Conservation (phyloP, 768 basidiomycete species). For the Auricularia heimuer region DNA sequence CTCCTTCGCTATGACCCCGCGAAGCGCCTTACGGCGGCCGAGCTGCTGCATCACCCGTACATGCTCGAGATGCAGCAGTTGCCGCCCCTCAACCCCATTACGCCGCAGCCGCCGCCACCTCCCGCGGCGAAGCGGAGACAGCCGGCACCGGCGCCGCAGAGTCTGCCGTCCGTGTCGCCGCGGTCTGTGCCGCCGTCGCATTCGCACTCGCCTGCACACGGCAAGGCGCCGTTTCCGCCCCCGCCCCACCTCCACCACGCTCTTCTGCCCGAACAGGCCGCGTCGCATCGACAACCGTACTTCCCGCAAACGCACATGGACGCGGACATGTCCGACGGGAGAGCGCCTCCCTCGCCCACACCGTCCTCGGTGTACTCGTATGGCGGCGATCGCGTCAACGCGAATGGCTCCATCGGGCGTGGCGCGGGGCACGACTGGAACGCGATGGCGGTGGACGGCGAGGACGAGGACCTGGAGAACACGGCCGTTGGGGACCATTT, state of each 20-base stretch:
- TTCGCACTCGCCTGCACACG: constrained; percentile 32
- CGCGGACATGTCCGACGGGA: background rate
- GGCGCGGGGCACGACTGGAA: background rate
- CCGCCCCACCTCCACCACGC: constrained; percentile 24
- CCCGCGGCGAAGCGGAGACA: constrained; percentile 17
- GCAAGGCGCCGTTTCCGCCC: constrained; percentile 28
- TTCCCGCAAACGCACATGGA: background rate
- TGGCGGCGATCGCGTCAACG: constrained; percentile 8
- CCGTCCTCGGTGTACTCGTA: constrained; percentile 7
- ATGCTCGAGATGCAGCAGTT: constrained; percentile 53
- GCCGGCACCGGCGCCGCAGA: constrained; percentile 10
- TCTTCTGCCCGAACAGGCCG: constrained; percentile 36
- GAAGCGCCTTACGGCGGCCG: constrained; percentile 70
- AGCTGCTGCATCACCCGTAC: constrained; percentile 86
- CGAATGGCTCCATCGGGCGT: background rate
- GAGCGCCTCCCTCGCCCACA: constrained; percentile 8
- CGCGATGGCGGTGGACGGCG: constrained; percentile 3
- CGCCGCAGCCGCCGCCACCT: constrained; percentile 53
- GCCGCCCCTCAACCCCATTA: constrained; percentile 7
- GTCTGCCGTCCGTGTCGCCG: constrained; percentile 30
- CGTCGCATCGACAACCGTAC: constrained; percentile 9
- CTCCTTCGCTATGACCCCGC: constrained; percentile 89
- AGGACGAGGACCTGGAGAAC: constrained; percentile 36
- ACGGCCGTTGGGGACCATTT: background rate
- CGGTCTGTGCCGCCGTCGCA: constrained; percentile 40